A percentile compares a stretch with the other conserved stretches of the same genome.
Conservation (phyloP, 2,329 filamentous ascomycete genomes). For the Alternaria postmessia region DNA sequence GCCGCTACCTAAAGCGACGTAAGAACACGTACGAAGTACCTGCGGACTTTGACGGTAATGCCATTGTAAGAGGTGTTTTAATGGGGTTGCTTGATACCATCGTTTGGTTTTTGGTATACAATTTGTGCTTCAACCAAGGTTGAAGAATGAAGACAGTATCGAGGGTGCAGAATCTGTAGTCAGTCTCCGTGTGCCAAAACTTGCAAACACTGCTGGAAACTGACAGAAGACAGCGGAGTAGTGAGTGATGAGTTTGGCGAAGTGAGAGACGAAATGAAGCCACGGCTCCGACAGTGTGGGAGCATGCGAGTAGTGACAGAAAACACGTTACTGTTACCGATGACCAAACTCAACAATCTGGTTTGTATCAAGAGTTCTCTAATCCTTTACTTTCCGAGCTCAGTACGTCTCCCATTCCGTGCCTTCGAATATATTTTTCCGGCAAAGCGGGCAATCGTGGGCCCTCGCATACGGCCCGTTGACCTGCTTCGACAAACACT, state of each 20-base stretch:
- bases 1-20: background rate
- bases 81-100: background rate
- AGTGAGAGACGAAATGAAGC: background rate
- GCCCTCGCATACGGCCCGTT: background rate
- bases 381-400: background rate
- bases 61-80: background rate
- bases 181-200: background rate
- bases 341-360: background rate
- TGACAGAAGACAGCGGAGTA: background rate
- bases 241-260: background rate
- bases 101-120: background rate
- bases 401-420: background rate
- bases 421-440: background rate
- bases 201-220: background rate
- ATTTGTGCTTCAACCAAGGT: background rate
- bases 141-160: background rate
- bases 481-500: slow-evolving; percentile 1
- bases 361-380: background rate
- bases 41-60: background rate
- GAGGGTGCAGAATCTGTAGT: background rate
- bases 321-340: background rate
- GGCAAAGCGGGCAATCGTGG: slow-evolving; percentile 6
- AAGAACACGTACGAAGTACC: background rate
- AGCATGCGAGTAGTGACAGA: background rate
- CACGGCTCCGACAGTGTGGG: background rate